Evolutionary conservation across 352 stramenopile species (phyloP).

Genomic region (Globisporangium nunn): DNA sequence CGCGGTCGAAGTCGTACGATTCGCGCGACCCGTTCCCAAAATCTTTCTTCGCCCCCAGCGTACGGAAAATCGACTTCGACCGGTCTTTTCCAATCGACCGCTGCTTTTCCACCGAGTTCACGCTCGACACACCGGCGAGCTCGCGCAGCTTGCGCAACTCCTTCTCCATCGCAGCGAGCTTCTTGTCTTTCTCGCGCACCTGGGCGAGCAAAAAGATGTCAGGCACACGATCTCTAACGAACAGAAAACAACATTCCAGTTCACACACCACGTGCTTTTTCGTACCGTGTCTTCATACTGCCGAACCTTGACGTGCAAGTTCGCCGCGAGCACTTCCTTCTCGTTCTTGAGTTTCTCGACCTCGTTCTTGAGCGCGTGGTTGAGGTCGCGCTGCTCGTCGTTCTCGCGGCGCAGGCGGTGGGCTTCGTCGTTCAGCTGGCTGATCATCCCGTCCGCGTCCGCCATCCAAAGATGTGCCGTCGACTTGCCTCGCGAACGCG

Average conservation of each 20-base stretch:
- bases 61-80: constrained; percentile 69
- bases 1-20: constrained; percentile 31
- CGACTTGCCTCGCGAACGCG: constrained; percentile 47
- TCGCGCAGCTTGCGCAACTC: constrained; percentile 68
- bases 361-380: constrained; percentile 59
- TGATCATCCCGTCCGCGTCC: constrained; percentile 79
- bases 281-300: constrained; percentile 60
- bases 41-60: constrained; percentile 80
- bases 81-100: constrained; percentile 58
- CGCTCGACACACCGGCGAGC: constrained; percentile 23
- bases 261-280: background rate
- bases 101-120: constrained; percentile 42
- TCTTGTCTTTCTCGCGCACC: constrained; percentile 65
- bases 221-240: background rate
- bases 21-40: constrained; percentile 19
- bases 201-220: background rate
- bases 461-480: constrained; percentile 75
- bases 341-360: constrained; percentile 72
- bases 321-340: constrained; percentile 68
- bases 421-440: constrained; percentile 75
- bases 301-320: constrained; percentile 68
- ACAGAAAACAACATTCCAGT: background rate
- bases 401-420: constrained; percentile 73
- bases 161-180: constrained; percentile 55
- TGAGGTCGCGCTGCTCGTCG: constrained; percentile 49